A percentile compares a stretch with the other conserved stretches of the same genome.
Evolutionary conservation across 768 basidiomycete species (phyloP).

Genomic region (Leccinellum rugosiceps): DNA sequence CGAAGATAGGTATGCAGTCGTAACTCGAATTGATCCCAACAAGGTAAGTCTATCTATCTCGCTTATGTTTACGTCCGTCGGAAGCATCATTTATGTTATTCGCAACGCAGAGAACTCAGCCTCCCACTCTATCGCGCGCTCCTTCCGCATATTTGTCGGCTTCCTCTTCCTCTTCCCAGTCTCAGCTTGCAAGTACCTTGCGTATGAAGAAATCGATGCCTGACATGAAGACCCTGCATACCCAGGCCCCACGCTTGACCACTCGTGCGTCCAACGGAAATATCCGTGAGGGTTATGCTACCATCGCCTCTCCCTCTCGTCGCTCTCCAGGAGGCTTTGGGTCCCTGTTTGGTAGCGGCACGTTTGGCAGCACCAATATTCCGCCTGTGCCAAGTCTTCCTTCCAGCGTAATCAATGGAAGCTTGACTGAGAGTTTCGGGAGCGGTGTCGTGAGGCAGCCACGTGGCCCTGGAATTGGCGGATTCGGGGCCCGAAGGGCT

Average conservation of each 20-base stretch:
- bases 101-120: conserved; percentile 41
- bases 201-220: conserved; percentile 99
- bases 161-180: conserved; percentile 43
- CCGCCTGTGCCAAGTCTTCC: conserved; percentile 84
- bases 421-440: conserved; percentile 33
- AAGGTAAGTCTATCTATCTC: conserved; percentile 50
- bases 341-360: conserved; percentile 55
- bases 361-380: conserved; percentile 40
- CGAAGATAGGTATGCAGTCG: conserved; percentile 90
- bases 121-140: conserved; percentile 66
- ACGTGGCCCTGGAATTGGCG: conserved; percentile 73
- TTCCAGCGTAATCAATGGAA: conserved; percentile 49
- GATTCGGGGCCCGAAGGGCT: conserved; percentile 61
- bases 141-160: conserved; percentile 78
- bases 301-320: conserved; percentile 79
- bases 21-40: conserved; percentile 85
- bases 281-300: conserved; percentile 82
- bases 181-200: conserved; percentile 50
- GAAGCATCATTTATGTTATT: conserved; percentile 14
- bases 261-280: conserved; percentile 86
- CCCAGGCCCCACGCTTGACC: conserved; percentile 72
- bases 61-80: conserved; percentile 16
- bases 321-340: conserved; percentile 70
- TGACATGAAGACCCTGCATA: conserved; percentile 86
- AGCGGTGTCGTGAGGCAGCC: conserved; percentile 77